phyloP scores from a whole-genome alignment of 169 alveolate genomes.

The Cryptosporidium meleagridis region DNA sequence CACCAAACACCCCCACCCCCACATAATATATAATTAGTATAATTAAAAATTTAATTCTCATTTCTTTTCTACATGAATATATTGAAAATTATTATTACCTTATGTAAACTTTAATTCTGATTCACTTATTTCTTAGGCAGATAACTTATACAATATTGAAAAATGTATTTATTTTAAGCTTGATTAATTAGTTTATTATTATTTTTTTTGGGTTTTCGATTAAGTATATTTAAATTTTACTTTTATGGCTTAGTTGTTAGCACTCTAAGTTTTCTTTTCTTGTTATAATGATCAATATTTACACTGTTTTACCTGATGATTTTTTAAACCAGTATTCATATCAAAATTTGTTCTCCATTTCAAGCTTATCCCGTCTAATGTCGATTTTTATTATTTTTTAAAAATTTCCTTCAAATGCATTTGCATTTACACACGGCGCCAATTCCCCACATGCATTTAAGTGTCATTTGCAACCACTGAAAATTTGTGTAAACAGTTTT shows the following conservation, averaged over 20 bases:
- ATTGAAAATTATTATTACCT: too few species aligned
- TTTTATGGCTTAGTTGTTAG: neutral
- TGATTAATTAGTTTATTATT: too few species aligned
- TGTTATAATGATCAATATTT: neutral
- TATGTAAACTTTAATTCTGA: neutral
- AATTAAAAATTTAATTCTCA: neutral
- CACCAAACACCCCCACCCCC: neutral
- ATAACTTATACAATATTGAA: neutral
- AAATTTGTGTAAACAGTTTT: too few species aligned
- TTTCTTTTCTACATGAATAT: neutral
- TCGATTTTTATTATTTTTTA: conserved; percentile 30
- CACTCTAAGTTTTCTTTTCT: neutral
- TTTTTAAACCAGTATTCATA: neutral
- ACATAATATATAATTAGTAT: neutral
- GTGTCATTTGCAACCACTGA: neutral
- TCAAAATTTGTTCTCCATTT: neutral
- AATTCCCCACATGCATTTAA: neutral
- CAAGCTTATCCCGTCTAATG: conserved; percentile 50
- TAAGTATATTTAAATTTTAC: too few species aligned
- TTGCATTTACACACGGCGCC: conserved; percentile 60
- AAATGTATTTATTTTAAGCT: neutral
- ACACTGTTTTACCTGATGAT: neutral
- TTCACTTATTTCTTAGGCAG: neutral
- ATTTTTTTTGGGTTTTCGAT: too few species aligned
- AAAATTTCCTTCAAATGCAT: neutral